Evolutionary conservation across 371 early-diverging fungal genomes (phyloP), one percentile per base, ranked within the genome.

Genomic region (Actinomucor elegans): DNA sequence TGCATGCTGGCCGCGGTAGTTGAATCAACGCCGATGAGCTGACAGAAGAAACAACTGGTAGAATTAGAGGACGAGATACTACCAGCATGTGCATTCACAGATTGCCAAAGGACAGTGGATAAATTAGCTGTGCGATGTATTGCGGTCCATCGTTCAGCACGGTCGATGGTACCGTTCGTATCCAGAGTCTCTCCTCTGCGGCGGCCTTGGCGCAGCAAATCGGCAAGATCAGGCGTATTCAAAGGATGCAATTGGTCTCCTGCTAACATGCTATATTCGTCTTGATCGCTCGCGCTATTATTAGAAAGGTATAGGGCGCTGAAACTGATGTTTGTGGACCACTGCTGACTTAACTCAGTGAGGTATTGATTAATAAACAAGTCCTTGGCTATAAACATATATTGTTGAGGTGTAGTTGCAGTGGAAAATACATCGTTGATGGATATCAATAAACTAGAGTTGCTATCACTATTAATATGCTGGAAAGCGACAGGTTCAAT

Each of bases 61-160:
- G 12, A 18, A 8, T 21, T 32, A 5, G 28, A 24, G 14, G 20
- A 11, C 18, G 5, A 26, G 2, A 28, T 21, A 7, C 14, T 27
- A 7, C 57, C 57, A 14, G 49, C 18, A 23, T 57, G 57, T 10
- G 50, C 41, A 34, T 57, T 57, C 14, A 42, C 50, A 0, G 57
- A 28, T 29, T 57, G 57, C 57, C 57, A 57, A 2, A 57, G 14
- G 0, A 57, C 21, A 35, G 28, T 57, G 3, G 57, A 49, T 20
- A 57, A 2, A 4, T 41, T 57, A 7, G 26, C 11, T 7, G 48
- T 57, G 21, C 44, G 49, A 14, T 57, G 57, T 20, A 57, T 43
- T 5, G 50, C 49, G 10, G 15, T 48, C 57, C 57, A 57, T 21
- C 50, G 37, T 34, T 57, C 57, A 7, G 57, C 57, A 23, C 50